Percentiles rank a stretch among this genome's conserved stretches.
Evolutionary conservation across 805 yeast species (phyloP).

Genomic region (Ogataea corticis): DNA sequence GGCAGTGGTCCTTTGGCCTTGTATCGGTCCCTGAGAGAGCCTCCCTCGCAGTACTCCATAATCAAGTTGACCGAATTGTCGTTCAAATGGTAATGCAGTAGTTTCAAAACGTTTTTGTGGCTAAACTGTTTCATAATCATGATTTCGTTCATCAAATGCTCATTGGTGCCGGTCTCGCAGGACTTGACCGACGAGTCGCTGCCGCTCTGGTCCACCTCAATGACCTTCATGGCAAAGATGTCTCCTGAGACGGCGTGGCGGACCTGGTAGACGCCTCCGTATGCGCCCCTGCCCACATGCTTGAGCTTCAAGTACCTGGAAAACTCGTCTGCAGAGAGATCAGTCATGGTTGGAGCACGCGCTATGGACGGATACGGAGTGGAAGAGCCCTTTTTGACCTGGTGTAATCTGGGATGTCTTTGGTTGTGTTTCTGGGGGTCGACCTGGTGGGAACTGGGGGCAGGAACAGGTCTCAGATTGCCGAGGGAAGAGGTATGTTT

Average conservation of each 20-base stretch:
- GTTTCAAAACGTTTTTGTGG: constrained; percentile 67
- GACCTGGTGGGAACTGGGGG: neutral
- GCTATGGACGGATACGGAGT: constrained; percentile 6
- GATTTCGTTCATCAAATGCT: constrained; percentile 62
- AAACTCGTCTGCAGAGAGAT: constrained; percentile 18
- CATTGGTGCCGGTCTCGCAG: constrained; percentile 8
- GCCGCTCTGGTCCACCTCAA: constrained; percentile 12
- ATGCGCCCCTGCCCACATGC: constrained; percentile 87
- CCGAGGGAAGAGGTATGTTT: constrained; percentile 4
- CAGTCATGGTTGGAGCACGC: constrained; percentile 15
- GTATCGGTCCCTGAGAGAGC: constrained; percentile 59
- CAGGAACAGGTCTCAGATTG: neutral
- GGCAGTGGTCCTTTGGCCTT: constrained; percentile 54
- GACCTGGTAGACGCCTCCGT: constrained; percentile 71
- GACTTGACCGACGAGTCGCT: constrained; percentile 7
- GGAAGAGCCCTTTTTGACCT: neutral
- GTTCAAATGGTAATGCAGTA: constrained; percentile 65
- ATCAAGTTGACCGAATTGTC: constrained; percentile 54
- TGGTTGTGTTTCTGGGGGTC: neutral
- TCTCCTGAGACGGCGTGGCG: constrained; percentile 10
- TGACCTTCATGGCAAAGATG: constrained; percentile 29
- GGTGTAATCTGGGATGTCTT: neutral
- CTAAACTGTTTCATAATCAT: constrained; percentile 62
- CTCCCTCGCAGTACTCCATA: constrained; percentile 65
- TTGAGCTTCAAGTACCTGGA: constrained; percentile 53